A percentile compares a stretch with the other conserved stretches of the same genome.
Conservation (phyloP, 2,329 filamentous ascomycete species). For the Colletotrichum aenigma region DNA sequence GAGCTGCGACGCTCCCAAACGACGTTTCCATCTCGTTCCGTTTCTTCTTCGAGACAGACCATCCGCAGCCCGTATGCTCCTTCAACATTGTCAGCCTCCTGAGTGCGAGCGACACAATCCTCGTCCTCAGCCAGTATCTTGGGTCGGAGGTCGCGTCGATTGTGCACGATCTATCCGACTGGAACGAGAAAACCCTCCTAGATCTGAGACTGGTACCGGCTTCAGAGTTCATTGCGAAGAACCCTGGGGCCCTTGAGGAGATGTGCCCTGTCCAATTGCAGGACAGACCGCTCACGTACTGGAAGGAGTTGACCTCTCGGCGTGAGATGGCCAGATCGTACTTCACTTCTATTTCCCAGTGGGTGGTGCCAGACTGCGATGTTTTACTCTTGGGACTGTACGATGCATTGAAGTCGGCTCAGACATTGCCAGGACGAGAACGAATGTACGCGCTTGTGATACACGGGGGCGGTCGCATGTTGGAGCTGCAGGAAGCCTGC, state of each 20-base stretch:
- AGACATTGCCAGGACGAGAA: not conserved
- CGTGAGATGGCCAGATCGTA: not conserved
- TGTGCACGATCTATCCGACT: not conserved
- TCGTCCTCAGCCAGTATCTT: not conserved
- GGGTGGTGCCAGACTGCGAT: not conserved
- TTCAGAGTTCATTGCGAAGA: not conserved
- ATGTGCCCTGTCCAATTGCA: not conserved
- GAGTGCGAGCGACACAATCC: not conserved
- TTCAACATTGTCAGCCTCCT: slow-evolving; percentile 3
- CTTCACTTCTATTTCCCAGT: not conserved
- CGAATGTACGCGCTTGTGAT: not conserved
- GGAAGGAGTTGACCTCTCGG: not conserved
- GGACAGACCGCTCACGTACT: not conserved
- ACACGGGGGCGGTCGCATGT: not conserved
- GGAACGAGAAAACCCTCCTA: not conserved
- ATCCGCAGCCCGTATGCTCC: not conserved
- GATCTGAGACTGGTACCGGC: not conserved
- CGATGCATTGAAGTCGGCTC: not conserved
- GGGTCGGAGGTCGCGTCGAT: not conserved
- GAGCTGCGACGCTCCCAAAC: not conserved
- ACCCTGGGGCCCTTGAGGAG: not conserved
- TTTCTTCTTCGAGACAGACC: not conserved
- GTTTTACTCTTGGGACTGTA: not conserved
- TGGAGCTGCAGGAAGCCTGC: not conserved
- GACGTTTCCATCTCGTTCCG: not conserved